Conservation (phyloP, 2,329 filamentous ascomycete genomes). For the Aspergillus phoenicis region DNA sequence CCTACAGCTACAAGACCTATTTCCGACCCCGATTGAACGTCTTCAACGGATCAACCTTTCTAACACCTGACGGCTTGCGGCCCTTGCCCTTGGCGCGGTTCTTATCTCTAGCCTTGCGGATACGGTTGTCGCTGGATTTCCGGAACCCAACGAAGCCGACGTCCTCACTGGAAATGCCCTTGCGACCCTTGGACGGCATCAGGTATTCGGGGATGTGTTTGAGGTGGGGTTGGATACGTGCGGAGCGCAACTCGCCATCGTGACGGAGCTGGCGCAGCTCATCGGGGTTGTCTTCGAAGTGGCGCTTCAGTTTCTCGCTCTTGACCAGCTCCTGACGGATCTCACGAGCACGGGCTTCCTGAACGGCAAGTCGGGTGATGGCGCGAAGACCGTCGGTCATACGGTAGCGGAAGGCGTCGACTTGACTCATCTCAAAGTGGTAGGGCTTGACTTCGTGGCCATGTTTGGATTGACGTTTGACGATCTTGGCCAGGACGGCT, state of each 20-base stretch:
- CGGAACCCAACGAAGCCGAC: slow-evolving; percentile 74
- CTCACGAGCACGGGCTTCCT: slow-evolving; percentile 86
- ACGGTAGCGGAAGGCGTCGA: slow-evolving; percentile 92
- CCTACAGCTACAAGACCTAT: slow-evolving; percentile 15
- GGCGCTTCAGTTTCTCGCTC: slow-evolving; percentile 88
- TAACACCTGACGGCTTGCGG: slow-evolving; percentile 52
- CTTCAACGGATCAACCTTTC: slow-evolving; percentile 80
- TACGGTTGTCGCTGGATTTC: slow-evolving; percentile 54
- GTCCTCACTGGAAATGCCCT: slow-evolving; percentile 65
- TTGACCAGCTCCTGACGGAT: slow-evolving; percentile 87
- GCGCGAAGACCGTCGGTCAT: slow-evolving; percentile 89
- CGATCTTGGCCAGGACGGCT: slow-evolving; percentile 76
- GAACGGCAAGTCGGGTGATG: slow-evolving; percentile 85
- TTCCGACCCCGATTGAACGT: slow-evolving; percentile 69
- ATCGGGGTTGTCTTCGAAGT: slow-evolving; percentile 95
- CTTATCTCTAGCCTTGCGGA: slow-evolving; percentile 52
- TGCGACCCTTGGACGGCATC: slow-evolving; percentile 74
- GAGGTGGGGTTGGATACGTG: slow-evolving; percentile 82
- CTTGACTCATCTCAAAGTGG: slow-evolving; percentile 89
- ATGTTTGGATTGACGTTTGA: slow-evolving; percentile 74
- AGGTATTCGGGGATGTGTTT: slow-evolving; percentile 95
- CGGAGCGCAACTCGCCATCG: slow-evolving; percentile 82
- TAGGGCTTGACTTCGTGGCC: slow-evolving; percentile 86
- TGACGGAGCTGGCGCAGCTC: slow-evolving; percentile 86
- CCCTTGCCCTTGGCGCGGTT: slow-evolving; percentile 49